phyloP scores from a whole-genome alignment of 2,329 filamentous ascomycete genomes.

The Cytospora mali region DNA sequence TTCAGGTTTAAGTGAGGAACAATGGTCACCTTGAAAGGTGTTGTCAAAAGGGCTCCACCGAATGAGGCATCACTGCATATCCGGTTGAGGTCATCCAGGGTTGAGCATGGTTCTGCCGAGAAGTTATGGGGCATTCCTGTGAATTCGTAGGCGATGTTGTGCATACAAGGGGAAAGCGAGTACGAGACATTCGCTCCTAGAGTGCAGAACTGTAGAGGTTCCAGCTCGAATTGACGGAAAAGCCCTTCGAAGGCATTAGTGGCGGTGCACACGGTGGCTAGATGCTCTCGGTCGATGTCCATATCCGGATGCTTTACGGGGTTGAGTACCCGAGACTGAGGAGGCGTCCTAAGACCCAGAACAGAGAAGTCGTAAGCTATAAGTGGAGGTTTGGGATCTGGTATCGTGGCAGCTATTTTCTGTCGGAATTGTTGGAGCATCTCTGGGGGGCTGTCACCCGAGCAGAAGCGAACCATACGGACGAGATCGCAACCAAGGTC shows the following conservation, averaged over 20 bases:
- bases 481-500: conserved; percentile 63
- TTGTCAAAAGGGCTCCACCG: conserved; percentile 65
- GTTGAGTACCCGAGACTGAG: conserved; percentile 54
- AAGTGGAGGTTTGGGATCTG: conserved; percentile 53
- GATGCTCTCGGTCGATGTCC: conserved; percentile 44
- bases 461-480: conserved; percentile 60
- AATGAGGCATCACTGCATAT: conserved; percentile 63
- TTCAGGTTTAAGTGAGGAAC: conserved; percentile 66
- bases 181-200: conserved; percentile 69
- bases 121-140: conserved; percentile 71
- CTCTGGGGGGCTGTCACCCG: conserved; percentile 57
- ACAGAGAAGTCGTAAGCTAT: conserved; percentile 50
- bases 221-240: conserved; percentile 62
- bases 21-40: conserved; percentile 72
- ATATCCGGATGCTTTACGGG: conserved; percentile 52
- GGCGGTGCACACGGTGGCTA: conserved; percentile 55
- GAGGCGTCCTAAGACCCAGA: conserved; percentile 45
- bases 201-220: conserved; percentile 69
- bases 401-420: conserved; percentile 45
- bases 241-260: conserved; percentile 60
- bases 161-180: conserved; percentile 73
- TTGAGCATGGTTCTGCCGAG: conserved; percentile 59
- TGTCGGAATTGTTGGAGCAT: conserved; percentile 53
- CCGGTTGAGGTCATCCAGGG: conserved; percentile 62
- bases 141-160: conserved; percentile 66